Conservation (phyloP, 2,329 filamentous ascomycete genomes). For the Xylaria sp. region DNA sequence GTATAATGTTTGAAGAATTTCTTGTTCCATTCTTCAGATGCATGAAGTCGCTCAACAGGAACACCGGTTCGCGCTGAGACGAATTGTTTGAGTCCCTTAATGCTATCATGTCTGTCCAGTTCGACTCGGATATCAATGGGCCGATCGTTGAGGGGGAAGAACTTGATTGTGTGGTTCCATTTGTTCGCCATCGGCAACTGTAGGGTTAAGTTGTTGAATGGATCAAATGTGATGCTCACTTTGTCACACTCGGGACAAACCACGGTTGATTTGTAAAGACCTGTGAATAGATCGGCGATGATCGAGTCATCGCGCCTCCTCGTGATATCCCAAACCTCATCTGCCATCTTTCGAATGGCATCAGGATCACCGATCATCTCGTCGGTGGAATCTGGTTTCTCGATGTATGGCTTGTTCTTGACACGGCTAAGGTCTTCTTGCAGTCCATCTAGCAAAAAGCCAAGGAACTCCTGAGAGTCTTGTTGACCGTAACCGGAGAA, state of each 20-base stretch:
- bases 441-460: constrained; percentile 87
- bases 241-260: constrained; percentile 88
- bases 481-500: constrained; percentile 96
- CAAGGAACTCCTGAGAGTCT: constrained; percentile 94
- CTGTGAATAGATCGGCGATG: constrained; percentile 90
- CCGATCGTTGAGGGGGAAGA: constrained; percentile 66
- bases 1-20: constrained; percentile 86
- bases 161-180: constrained; percentile 70
- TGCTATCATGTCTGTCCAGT: constrained; percentile 67
- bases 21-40: constrained; percentile 73
- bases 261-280: constrained; percentile 97
- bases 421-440: constrained; percentile 95
- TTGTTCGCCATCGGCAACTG: constrained; percentile 83
- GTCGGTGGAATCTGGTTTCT: constrained; percentile 96
- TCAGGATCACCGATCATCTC: constrained; percentile 82
- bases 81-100: constrained; percentile 64
- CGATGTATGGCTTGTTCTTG: constrained; percentile 92
- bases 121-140: constrained; percentile 74
- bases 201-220: constrained; percentile 89
- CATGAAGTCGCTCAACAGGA: constrained; percentile 62
- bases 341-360: constrained; percentile 77
- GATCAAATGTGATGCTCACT: constrained; percentile 97
- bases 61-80: constrained; percentile 64
- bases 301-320: constrained; percentile 90
- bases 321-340: constrained; percentile 87